A percentile compares a stretch with the other conserved stretches of the same genome.
Evolutionary conservation across 495 filamentous ascomycete genomes (phyloP).

Genomic region (Trichoderma asperelloides): DNA sequence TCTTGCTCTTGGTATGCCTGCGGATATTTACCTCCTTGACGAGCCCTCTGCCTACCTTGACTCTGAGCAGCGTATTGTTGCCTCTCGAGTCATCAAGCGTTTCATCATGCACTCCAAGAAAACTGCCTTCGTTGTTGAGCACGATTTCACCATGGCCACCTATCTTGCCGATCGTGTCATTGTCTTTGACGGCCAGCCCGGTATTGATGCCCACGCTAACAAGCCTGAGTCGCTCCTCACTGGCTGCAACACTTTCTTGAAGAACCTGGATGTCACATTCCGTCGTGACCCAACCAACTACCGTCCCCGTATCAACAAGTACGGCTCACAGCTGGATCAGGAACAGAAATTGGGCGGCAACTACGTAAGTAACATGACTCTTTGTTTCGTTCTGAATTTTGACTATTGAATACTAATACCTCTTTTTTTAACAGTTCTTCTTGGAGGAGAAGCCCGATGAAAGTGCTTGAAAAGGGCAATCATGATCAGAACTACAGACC

Average conservation of each 20-base stretch:
- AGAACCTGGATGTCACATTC: slow-evolving; percentile 95
- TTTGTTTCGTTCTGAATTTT: slow-evolving; percentile 7
- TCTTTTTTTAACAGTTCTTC: slow-evolving; percentile 56
- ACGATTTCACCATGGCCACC: slow-evolving; percentile 99
- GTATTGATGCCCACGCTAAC: slow-evolving; percentile 79
- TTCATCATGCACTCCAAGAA: slow-evolving; percentile 99
- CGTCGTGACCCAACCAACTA: slow-evolving; percentile 94
- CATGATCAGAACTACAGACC: slow-evolving; percentile 25
- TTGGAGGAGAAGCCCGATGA: slow-evolving; percentile 62
- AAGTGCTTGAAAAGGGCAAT: slow-evolving; percentile 53
- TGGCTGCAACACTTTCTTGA: slow-evolving; percentile 93
- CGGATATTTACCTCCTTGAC: slow-evolving; percentile 97
- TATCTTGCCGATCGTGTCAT: slow-evolving; percentile 97
- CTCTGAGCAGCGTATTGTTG: slow-evolving; percentile 97
- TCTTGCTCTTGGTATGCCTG: slow-evolving; percentile 86
- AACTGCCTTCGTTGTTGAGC: slow-evolving; percentile 97
- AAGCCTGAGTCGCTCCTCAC: slow-evolving; percentile 84
- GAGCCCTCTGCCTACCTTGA: slow-evolving; percentile 93
- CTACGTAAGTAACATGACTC: slow-evolving; percentile 52
- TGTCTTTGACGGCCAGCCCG: slow-evolving; percentile 91
- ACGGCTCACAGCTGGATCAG: slow-evolving; percentile 88
- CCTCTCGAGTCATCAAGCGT: slow-evolving; percentile 93
- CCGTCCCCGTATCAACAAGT: slow-evolving; percentile 96
- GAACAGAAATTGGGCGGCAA: slow-evolving; percentile 93
- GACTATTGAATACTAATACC: slow-evolving; percentile 12